phyloP scores from a whole-genome alignment of 2,329 filamentous ascomycete species.

The Harringtonia aguacate region DNA sequence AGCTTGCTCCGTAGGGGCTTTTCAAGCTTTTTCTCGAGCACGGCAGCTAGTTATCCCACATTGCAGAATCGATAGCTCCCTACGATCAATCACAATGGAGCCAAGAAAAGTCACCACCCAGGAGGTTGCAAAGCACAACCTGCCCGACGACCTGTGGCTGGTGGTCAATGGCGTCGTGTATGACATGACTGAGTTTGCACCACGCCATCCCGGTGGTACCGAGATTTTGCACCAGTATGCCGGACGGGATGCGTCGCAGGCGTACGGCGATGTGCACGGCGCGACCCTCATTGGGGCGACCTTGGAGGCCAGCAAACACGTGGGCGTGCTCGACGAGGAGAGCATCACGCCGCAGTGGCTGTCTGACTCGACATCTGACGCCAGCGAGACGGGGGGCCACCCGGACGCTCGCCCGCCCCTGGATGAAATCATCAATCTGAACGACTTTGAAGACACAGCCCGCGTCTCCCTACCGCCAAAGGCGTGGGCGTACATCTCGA shows the following conservation, averaged over 20 bases:
- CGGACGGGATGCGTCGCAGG: conserved; percentile 41
- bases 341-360: conserved; percentile 19
- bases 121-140: conserved; percentile 37
- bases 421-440: conserved; percentile 17
- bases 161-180: conserved; percentile 58
- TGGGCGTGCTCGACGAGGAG: conserved; percentile 33
- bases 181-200: conserved; percentile 56
- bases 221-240: conserved; percentile 36
- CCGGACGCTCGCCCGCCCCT: conserved; percentile 6
- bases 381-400: conserved; percentile 1
- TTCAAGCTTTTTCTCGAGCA: too few relatives aligned
- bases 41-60: not conserved
- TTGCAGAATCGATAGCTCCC: not conserved
- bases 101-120: not conserved
- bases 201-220: conserved; percentile 25
- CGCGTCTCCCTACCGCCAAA: conserved; percentile 32
- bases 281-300: conserved; percentile 26
- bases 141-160: conserved; percentile 48
- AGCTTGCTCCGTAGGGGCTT: too few relatives aligned
- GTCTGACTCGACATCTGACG: conserved; percentile 6
- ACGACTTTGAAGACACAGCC: conserved; percentile 38
- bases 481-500: conserved; percentile 45
- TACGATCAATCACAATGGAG: too few relatives aligned
- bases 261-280: conserved; percentile 40
- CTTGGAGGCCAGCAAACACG: conserved; percentile 32